phyloP scores from a whole-genome alignment of 2,329 filamentous ascomycete genomes.

The Kalmusia sp. region DNA sequence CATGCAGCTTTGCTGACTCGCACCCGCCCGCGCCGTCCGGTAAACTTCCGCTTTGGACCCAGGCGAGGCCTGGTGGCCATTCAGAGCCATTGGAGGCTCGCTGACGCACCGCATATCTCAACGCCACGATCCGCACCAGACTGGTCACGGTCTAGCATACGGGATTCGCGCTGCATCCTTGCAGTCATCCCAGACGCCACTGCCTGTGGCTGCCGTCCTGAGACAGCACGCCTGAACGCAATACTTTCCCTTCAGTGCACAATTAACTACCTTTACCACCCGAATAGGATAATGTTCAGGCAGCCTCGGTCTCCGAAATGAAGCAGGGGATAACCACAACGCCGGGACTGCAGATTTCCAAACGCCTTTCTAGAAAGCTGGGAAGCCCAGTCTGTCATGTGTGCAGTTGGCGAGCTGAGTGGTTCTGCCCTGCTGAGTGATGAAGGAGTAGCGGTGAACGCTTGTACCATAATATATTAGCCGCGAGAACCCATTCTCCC shows the following conservation, averaged over 20 bases:
- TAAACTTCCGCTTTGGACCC: slow-evolving; percentile 2
- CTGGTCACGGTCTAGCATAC: background rate
- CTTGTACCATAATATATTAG: slow-evolving; percentile 4
- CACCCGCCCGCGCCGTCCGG: slow-evolving; percentile 4
- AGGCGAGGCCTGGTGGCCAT: background rate
- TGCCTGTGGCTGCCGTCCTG: background rate
- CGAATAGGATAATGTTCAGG: slow-evolving; percentile 5
- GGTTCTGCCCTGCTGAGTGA: background rate
- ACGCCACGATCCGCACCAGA: background rate
- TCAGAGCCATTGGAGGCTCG: background rate
- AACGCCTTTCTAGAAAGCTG: slow-evolving; percentile 1
- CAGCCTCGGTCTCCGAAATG: background rate
- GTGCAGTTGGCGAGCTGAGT: background rate
- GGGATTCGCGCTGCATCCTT: background rate
- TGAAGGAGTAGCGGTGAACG: slow-evolving; percentile 4
- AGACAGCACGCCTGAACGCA: background rate
- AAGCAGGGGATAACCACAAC: background rate
- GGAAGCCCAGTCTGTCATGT: slow-evolving; percentile 2
- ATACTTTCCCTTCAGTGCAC: background rate
- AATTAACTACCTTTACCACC: background rate
- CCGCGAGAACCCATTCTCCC: background rate
- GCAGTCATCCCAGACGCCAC: background rate
- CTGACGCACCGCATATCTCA: background rate
- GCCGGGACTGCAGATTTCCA: background rate
- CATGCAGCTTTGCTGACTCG: slow-evolving; percentile 7